Evolutionary conservation across 371 early-diverging fungal genomes (phyloP), one percentile per base, ranked within the genome.

Genomic region (Astathelohania contejeani): DNA sequence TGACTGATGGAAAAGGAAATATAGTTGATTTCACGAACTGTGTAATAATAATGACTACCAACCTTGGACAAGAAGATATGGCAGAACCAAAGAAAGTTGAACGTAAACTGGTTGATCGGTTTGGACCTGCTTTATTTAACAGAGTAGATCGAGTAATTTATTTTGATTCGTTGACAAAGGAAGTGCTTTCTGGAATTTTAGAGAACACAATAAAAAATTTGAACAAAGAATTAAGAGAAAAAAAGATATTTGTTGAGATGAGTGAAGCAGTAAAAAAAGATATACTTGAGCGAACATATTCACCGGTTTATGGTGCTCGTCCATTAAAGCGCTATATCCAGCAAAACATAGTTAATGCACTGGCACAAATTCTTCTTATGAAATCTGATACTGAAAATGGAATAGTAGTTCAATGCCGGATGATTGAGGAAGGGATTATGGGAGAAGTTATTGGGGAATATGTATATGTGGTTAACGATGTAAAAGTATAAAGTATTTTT

Each of bases 111-210:
- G 79, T 83, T 19, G 75, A 77, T 10, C 82, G 83, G 56, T 89
- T 88, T 69, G 79, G 84, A 39, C 85, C 85, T 10, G 85, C 86
- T 66, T 75, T 87, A 53, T 73, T 87, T 20, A 87, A 87, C 71
- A 76, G 87, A 7, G 79, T 87, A 28, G 85, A 84, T 53, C 82
- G 82, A 55, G 78, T 85, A 48, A 76, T 84, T n/a, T 67, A 83
- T 46, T 87, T 87, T 74, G 75, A 79, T 44, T 75, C 80, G 19
- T 75, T 87, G 9, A 67, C 77, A 3, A 79, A 78, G 61, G 67
- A 67, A 6, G 67, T 77, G 26, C 74, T 85, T 27, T 60, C 65
- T 25, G 60, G 72, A 32, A 85, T 86, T 43, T 78, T 82, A 27
- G 63, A 62, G 22, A 72, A 80, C 53, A 82, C 82, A 67, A 66